Evolutionary conservation across 2,329 filamentous ascomycete species (phyloP), one percentile per base, ranked within the genome.

Genomic region (Orbilia ellipsospora): DNA sequence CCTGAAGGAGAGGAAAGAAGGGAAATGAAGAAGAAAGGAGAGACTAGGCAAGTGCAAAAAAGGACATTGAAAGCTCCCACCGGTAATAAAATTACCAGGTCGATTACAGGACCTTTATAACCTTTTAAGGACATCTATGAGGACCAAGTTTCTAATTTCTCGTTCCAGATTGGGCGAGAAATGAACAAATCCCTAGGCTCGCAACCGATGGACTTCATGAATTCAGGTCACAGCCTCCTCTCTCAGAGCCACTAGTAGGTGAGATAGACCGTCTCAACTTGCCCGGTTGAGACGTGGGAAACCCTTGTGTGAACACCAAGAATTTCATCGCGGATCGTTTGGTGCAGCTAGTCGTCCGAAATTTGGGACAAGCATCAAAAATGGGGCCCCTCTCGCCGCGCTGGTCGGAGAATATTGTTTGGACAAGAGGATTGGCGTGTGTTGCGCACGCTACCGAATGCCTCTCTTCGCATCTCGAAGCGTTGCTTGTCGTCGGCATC

Each of bases 331-430:
- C 45, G 5, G 63, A 73, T 66, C 62, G 26, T 50, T 57, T 55
- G 23, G 50, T 62, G 31, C 55, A 63, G 62, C 50, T 42, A 45
- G 62, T 10, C 66, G 40, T 62, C 44, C 69, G 40, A 57, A 26
- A 13, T 55, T 51, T 44, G 56, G 40, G 44, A 20, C 50, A 42
- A n/a, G 52, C 56, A 75, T 52, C 64, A 75, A 64, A 59, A 69
- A 59, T 68, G 16, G 42, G 68, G 64, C 64, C 50, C 44, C 63
- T 56, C 51, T 31, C 62, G 56, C 69, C 63, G 70, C 36, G 16
- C 52, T 42, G 59, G 61, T 69, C 72, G 72, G 72, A 75, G 64
- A 65, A 60, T 68, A 68, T 56, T 52, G 16, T 74, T 73, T 68
- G 55, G 51, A 26, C 60, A 45, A 61, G 31, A 48, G 44, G 44